Percentiles rank a stretch among this genome's conserved stretches.
Conservation (phyloP, 176 grass and related monocot species). For the Eragrostis nindensis region DNA sequence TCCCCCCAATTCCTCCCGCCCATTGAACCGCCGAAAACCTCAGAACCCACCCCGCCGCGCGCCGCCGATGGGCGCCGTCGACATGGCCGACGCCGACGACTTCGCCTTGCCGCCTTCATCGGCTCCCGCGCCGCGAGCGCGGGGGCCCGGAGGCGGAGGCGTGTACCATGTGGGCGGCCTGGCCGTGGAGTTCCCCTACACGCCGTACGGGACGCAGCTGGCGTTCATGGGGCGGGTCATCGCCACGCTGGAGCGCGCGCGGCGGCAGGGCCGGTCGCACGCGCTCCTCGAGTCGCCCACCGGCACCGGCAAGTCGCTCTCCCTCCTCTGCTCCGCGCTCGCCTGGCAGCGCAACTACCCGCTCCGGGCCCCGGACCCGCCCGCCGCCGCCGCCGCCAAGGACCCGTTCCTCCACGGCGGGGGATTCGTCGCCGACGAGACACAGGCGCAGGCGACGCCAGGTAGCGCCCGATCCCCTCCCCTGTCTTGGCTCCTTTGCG, state of each 20-base stretch:
- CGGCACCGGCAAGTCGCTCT: constrained; percentile 90
- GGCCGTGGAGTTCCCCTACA: constrained; percentile 90
- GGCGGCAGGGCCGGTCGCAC: constrained; percentile 77
- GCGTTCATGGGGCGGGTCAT: constrained; percentile 98
- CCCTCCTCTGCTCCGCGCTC: constrained; percentile 93
- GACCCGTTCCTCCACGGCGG: constrained; percentile 77
- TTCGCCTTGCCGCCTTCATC: constrained; percentile 33
- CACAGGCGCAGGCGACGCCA: constrained; percentile 44
- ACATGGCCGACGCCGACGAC: constrained; percentile 36
- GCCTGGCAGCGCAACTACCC: constrained; percentile 84
- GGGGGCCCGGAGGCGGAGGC: background rate
- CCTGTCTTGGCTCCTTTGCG: background rate
- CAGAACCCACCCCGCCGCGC: background rate
- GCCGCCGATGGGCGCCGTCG: constrained; percentile 14
- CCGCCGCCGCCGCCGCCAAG: constrained; percentile 20
- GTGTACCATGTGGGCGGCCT: constrained; percentile 87
- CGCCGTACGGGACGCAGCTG: constrained; percentile 90
- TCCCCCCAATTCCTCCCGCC: constrained; percentile 45
- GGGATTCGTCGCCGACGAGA: constrained; percentile 73
- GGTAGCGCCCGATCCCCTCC: background rate
- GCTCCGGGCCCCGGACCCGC: constrained; percentile 39
- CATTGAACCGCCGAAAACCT: background rate
- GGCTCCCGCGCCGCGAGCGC: constrained; percentile 18
- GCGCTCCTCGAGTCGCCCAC: constrained; percentile 96
- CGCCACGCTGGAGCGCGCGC: constrained; percentile 71